A percentile compares a stretch with the other conserved stretches of the same genome.
phyloP scores from a whole-genome alignment of 2,329 filamentous ascomycete species.

The Cladosporium velox region DNA sequence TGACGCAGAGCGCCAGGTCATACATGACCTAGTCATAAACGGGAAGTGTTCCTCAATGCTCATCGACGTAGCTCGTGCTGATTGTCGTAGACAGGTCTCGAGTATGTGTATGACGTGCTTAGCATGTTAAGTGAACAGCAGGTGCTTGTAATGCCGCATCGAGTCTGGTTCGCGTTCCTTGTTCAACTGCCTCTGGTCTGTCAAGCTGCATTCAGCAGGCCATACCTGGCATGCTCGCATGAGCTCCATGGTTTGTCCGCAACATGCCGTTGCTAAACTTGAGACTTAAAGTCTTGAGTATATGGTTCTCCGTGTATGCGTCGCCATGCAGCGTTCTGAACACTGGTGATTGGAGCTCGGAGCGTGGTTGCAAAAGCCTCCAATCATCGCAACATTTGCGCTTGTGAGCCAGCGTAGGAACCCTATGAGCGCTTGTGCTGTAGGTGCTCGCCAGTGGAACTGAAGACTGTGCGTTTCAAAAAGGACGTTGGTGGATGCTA shows the following conservation, averaged over 20 bases:
- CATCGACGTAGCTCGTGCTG: neutral
- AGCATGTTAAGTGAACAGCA: neutral
- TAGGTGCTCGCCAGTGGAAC: neutral
- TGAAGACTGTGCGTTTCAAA: neutral
- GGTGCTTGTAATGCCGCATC: neutral
- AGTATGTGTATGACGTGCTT: neutral
- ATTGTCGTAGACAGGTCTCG: neutral
- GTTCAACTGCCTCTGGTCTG: neutral
- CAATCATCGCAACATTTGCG: neutral
- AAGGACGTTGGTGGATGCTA: neutral
- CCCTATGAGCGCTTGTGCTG: neutral
- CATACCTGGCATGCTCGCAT: neutral
- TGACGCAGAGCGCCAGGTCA: neutral
- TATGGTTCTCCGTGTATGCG: neutral
- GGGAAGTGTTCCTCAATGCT: neutral
- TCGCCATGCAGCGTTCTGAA: neutral
- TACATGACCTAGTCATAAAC: neutral
- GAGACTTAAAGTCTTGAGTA: too few species aligned
- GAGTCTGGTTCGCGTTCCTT: neutral
- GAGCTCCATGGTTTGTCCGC: neutral
- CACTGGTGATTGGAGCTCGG: neutral
- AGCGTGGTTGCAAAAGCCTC: too few species aligned
- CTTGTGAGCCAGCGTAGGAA: neutral
- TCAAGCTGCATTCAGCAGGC: too few species aligned
- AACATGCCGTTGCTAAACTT: neutral